A percentile compares a stretch with the other conserved stretches of the same genome.
Evolutionary conservation across 164 flowering plant genomes (phyloP).

Genomic region (Vitis rupestris): DNA sequence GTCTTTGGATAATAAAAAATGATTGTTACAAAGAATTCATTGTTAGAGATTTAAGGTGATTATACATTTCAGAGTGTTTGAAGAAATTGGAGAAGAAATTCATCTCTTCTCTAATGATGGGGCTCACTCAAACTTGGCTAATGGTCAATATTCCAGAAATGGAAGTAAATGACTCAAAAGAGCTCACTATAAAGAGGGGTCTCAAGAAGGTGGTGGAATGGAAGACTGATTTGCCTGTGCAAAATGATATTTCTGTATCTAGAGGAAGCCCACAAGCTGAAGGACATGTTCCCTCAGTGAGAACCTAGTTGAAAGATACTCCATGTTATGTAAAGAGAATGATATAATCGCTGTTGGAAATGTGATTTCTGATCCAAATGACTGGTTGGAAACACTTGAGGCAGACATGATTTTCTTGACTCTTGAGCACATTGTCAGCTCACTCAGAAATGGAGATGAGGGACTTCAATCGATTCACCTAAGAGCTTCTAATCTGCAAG

Average conservation of each 20-base stretch:
- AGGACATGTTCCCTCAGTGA: conserved; percentile 6
- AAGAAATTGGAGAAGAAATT: conserved; percentile 28
- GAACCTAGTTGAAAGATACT: neutral
- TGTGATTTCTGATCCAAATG: conserved; percentile 47
- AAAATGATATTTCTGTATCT: neutral
- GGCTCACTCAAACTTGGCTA: neutral
- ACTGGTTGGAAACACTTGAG: conserved; percentile 60
- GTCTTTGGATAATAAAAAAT: conserved; percentile 2
- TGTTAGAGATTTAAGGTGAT: conserved; percentile 31
- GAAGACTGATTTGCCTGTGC: neutral
- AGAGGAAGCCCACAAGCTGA: neutral
- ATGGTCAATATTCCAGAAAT: conserved; percentile 12
- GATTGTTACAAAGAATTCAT: conserved; percentile 1
- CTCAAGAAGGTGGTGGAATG: neutral
- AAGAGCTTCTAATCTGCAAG: conserved; percentile 61
- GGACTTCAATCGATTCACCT: conserved; percentile 58
- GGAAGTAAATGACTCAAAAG: neutral
- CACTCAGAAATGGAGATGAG: conserved; percentile 51
- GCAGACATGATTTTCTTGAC: conserved; percentile 35
- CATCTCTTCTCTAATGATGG: conserved; percentile 10
- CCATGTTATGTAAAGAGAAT: neutral
- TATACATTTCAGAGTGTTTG: conserved; percentile 16
- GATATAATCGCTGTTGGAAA: conserved; percentile 19
- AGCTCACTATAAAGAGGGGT: neutral
- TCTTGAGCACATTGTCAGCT: conserved; percentile 48